phyloP scores from a whole-genome alignment of 2,329 filamentous ascomycete species.

The Aureobasidium sp. region DNA sequence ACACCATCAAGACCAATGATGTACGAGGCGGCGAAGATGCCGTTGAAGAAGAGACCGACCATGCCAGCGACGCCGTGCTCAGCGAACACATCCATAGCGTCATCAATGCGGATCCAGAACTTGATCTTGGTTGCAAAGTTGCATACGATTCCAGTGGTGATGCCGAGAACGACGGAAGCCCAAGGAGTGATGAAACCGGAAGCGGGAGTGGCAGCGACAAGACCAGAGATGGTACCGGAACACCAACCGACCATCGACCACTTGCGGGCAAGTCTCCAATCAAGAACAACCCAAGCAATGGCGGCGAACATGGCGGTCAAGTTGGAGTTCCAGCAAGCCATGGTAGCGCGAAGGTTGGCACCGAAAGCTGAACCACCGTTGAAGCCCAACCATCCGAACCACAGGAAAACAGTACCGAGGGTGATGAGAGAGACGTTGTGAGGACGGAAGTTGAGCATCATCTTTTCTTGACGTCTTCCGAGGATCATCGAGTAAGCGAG shows the following conservation, averaged over 20 bases:
- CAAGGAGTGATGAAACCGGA: constrained; percentile 70
- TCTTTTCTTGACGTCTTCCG: constrained; percentile 92
- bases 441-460: constrained; percentile 99
- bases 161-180: constrained; percentile 55
- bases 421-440: constrained; percentile 98
- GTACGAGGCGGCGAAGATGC: constrained; percentile 60
- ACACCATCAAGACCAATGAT: constrained; percentile 71
- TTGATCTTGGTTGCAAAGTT: constrained; percentile 82
- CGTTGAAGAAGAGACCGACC: constrained; percentile 71
- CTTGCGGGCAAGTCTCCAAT: constrained; percentile 89
- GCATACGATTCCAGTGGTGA: constrained; percentile 60
- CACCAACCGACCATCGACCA: constrained; percentile 94
- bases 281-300: constrained; percentile 89
- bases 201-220: constrained; percentile 80
- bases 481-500: constrained; percentile 94
- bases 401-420: constrained; percentile 88
- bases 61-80: constrained; percentile 83
- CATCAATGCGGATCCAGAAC: constrained; percentile 72
- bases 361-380: constrained; percentile 62
- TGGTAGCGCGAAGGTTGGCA: constrained; percentile 84
- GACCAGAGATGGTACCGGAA: constrained; percentile 77
- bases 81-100: constrained; percentile 84
- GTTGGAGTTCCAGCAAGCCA: constrained; percentile 98
- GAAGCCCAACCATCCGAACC: constrained; percentile 99
- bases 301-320: constrained; percentile 85